These are phyloP conservation scores for Plasmodium adleri DNA, from an alignment of 169 alveolate species.

Conservation along the genomic window DNA sequence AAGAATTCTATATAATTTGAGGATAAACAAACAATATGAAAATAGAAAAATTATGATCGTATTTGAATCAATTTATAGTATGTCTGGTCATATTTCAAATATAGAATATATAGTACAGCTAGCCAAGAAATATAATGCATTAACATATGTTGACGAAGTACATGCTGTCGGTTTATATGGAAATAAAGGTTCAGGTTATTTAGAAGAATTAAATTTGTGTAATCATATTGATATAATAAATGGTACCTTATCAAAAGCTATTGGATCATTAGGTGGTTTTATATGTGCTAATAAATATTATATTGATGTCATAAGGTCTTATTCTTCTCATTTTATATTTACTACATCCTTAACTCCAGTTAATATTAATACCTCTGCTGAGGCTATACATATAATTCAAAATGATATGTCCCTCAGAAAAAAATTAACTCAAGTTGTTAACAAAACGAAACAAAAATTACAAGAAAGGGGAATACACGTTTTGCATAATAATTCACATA, in stretches of 20 bases:
- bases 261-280: constrained; percentile 93
- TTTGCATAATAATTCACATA: constrained; percentile 85
- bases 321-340: constrained; percentile 90
- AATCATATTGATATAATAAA: constrained; percentile 86
- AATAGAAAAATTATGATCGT: constrained; percentile 86
- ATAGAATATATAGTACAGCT: constrained; percentile 82
- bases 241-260: constrained; percentile 92
- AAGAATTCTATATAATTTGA: constrained; percentile 75
- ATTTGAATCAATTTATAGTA: constrained; percentile 91
- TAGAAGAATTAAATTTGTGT: constrained; percentile 83
- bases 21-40: constrained; percentile 71
- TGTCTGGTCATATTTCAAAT: constrained; percentile 90
- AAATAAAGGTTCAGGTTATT: constrained; percentile 89
- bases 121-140: constrained; percentile 88
- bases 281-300: constrained; percentile 85
- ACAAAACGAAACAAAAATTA: constrained; percentile 81
- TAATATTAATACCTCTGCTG: constrained; percentile 87
- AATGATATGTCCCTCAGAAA: constrained; percentile 62
- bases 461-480: constrained; percentile 82
- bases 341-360: constrained; percentile 92
- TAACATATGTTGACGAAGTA: constrained; percentile 91
- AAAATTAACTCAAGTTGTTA: constrained; percentile 82
- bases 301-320: constrained; percentile 89
- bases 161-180: constrained; percentile 95
- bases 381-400: constrained; percentile 82